A percentile compares a stretch with the other conserved stretches of the same genome.
Conservation (phyloP, 768 basidiomycete genomes). For the Crassisporium funariophilum region DNA sequence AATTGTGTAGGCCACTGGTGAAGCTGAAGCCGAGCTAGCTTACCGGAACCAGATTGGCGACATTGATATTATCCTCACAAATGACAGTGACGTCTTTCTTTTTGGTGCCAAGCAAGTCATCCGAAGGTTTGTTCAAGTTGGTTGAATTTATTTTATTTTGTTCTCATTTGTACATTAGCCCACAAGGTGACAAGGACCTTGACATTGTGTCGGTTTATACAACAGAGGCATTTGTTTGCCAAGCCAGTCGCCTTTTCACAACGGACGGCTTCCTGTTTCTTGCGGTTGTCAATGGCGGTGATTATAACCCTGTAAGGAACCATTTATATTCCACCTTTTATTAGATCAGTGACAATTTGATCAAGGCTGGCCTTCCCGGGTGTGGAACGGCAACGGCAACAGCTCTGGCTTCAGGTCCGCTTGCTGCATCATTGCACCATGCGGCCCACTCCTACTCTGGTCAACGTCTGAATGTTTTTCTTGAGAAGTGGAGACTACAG, state of each 20-base stretch:
- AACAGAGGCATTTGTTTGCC: neutral
- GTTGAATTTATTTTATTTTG: neutral
- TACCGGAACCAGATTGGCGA: slow-evolving; percentile 55
- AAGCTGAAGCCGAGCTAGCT: slow-evolving; percentile 77
- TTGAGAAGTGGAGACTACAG: neutral
- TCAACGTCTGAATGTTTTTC: neutral
- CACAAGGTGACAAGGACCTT: neutral
- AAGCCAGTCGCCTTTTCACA: neutral
- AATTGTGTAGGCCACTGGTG: slow-evolving; percentile 55
- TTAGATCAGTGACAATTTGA: neutral
- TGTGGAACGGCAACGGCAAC: neutral
- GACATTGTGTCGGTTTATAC: slow-evolving; percentile 1
- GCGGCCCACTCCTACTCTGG: neutral
- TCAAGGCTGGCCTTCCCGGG: neutral
- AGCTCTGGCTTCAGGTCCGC: slow-evolving; percentile 3
- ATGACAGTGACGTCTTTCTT: slow-evolving; percentile 70
- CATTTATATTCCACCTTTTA: neutral
- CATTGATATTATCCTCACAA: slow-evolving; percentile 67
- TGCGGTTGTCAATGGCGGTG: slow-evolving; percentile 7
- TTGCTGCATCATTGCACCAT: neutral
- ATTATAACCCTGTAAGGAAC: neutral
- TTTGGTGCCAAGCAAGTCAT: slow-evolving; percentile 66
- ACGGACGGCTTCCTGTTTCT: slow-evolving; percentile 3
- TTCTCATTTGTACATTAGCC: neutral
- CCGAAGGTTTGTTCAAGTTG: slow-evolving; percentile 48